Conservation (phyloP, 1,284 basidiomycete species). For the Fomitopsis betulina region DNA sequence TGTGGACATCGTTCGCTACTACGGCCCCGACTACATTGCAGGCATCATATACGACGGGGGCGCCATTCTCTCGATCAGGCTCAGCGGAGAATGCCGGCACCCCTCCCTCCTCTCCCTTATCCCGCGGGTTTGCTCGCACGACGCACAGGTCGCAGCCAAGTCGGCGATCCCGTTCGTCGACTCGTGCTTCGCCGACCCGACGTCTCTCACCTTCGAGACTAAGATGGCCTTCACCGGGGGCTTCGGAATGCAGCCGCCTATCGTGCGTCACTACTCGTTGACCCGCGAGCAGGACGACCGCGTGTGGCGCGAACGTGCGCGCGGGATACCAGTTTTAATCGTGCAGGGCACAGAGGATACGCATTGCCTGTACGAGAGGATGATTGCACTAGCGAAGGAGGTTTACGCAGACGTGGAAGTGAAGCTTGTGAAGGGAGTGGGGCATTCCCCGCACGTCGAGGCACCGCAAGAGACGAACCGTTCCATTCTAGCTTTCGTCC, state of each 20-base stretch:
- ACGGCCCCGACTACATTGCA: slow-evolving; percentile 29
- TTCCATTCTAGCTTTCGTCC: background rate
- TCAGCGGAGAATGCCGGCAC: slow-evolving; percentile 21
- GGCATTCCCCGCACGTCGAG: slow-evolving; percentile 25
- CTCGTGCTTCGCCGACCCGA: slow-evolving; percentile 25
- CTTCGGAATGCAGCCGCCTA: slow-evolving; percentile 30
- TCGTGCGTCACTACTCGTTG: slow-evolving; percentile 23
- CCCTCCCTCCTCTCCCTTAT: slow-evolving; percentile 29
- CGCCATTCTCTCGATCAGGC: slow-evolving; percentile 19
- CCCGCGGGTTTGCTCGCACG: slow-evolving; percentile 20
- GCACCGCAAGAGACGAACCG: slow-evolving; percentile 10
- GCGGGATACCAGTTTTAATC: slow-evolving; percentile 26
- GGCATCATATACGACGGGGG: slow-evolving; percentile 33
- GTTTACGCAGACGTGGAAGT: slow-evolving; percentile 24
- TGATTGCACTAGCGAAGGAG: slow-evolving; percentile 21
- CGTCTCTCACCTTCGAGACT: slow-evolving; percentile 23
- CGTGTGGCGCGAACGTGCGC: slow-evolving; percentile 26
- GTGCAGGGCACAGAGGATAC: slow-evolving; percentile 28
- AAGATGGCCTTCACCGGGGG: slow-evolving; percentile 31
- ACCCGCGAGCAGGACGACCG: slow-evolving; percentile 29
- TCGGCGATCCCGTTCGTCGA: slow-evolving; percentile 29
- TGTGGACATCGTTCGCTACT: slow-evolving; percentile 33
- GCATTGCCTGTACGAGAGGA: slow-evolving; percentile 16
- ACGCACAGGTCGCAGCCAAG: slow-evolving; percentile 25
- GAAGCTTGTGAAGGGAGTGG: slow-evolving; percentile 24